phyloP scores from a whole-genome alignment of 2,329 filamentous ascomycete species.

The Monosporascus sp. region DNA sequence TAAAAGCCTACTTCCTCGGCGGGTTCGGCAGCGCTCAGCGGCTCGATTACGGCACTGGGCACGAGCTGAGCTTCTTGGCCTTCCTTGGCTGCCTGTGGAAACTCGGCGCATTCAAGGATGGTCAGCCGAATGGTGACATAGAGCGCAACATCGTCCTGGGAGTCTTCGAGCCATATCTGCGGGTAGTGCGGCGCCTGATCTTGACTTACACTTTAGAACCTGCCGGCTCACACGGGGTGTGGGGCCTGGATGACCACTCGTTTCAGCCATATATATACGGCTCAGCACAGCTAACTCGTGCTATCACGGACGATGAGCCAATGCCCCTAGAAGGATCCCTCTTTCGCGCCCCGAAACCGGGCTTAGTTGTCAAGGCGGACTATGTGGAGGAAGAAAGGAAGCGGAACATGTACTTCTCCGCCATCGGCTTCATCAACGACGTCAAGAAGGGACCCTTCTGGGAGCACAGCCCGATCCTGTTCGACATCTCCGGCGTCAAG shows the following conservation, averaged over 20 bases:
- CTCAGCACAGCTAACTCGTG: constrained; percentile 79
- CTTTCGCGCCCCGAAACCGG: constrained; percentile 63
- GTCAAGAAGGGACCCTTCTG: constrained; percentile 96
- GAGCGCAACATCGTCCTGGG: constrained; percentile 79
- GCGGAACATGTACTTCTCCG: constrained; percentile 86
- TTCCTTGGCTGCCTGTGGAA: constrained; percentile 92
- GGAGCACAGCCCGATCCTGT: constrained; percentile 92
- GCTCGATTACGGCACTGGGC: constrained; percentile 92
- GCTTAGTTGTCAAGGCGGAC: constrained; percentile 59
- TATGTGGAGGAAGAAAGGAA: constrained; percentile 60
- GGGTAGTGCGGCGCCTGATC: constrained; percentile 74
- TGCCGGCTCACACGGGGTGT: constrained; percentile 93
- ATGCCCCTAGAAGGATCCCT: constrained; percentile 78
- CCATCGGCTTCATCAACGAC: constrained; percentile 94
- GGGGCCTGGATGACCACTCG: constrained; percentile 96
- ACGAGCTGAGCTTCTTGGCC: constrained; percentile 90
- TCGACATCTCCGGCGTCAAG: constrained; percentile 85
- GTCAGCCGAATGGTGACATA: constrained; percentile 43
- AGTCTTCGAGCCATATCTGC: constrained; percentile 72
- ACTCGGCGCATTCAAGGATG: constrained; percentile 68
- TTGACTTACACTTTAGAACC: constrained; percentile 89
- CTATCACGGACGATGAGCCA: constrained; percentile 57
- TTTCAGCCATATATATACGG: constrained; percentile 94
- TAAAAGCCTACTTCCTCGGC: constrained; percentile 74
- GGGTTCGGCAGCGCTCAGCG: constrained; percentile 83